Percentiles rank a stretch among this genome's conserved stretches.
Conservation (phyloP, 2,329 filamentous ascomycete genomes). For the Nigrograna mackinnonii region DNA sequence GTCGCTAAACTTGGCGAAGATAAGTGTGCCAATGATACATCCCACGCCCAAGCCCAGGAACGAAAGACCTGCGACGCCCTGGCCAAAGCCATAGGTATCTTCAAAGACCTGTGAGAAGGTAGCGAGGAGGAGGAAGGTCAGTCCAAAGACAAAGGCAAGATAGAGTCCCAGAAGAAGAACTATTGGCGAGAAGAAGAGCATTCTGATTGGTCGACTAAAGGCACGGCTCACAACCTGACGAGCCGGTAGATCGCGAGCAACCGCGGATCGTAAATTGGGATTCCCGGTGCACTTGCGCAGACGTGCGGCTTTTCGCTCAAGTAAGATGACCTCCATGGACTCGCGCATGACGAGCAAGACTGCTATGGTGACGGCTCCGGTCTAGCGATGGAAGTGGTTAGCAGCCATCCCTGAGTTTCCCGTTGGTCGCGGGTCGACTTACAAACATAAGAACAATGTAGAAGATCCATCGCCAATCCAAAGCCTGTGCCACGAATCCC, state of each 20-base stretch:
- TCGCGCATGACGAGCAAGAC: conserved; percentile 58
- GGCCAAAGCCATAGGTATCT: conserved; percentile 71
- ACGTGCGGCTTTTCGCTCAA: conserved; percentile 65
- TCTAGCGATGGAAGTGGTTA: neutral
- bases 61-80: conserved; percentile 70
- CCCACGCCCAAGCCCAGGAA: conserved; percentile 71
- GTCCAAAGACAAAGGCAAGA: conserved; percentile 6
- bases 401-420: neutral
- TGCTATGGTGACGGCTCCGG: neutral
- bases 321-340: conserved; percentile 74
- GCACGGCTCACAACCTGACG: conserved; percentile 49
- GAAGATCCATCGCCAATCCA: conserved; percentile 55
- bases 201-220: conserved; percentile 9
- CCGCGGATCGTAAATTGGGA: conserved; percentile 70
- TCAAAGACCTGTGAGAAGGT: conserved; percentile 78
- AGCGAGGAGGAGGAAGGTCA: conserved; percentile 43
- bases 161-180: conserved; percentile 9
- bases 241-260: conserved; percentile 60
- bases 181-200: conserved; percentile 12
- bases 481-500: conserved; percentile 48
- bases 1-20: conserved; percentile 10
- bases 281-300: conserved; percentile 64
- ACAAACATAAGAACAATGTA: conserved; percentile 46
- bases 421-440: conserved; percentile 4
- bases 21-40: conserved; percentile 32